Base-by-base conservation (phyloP, 495 filamentous ascomycete genomes). In the Neurospora africana region DNA sequence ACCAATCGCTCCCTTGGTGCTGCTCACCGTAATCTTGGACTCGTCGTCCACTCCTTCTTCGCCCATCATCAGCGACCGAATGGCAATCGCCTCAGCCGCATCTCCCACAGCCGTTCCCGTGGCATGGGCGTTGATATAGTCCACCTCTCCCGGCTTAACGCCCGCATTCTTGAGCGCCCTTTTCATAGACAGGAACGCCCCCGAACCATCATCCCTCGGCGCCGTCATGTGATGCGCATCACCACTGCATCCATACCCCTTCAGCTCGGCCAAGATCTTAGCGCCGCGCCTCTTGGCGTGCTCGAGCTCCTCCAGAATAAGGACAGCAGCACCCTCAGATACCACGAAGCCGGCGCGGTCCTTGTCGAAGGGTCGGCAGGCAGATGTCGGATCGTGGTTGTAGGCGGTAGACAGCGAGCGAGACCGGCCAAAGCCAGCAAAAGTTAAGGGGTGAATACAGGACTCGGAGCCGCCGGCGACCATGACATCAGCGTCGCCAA, bases 51-150 rank as follows among this genome's bases (percentile, higher is more conserved):
- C 86, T 0, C 93, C 94, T 8, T 90, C 87, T 4, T 89, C 84
- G 1, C 91, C 92, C 19, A 93, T 83, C 79, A 98, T 89, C 72
- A 99, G 79, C 0, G 85, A 77, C 72, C 90, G 90, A 77, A 98
- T 96, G 0, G 95, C 95, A 8, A 83, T 81, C 71, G 94, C 96
- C 80, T 99, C 95, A 0, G 95, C 95, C 2, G 87, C 86, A 82
- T 99, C 95, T 0, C 95, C 95, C 5, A 97, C 85, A 11, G 83
- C 74, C 1, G 95, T 99, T 9, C 90, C 92, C 1, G 95, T 98
- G 5, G 94, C 95, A 80, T 99, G 95, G 3, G 95, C 95, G 78
- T 98, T 99, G 77, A 99, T 87, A 79, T 99, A 99, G 77, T 94
- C 93, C 0, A 99, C 91, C 38, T 87, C 82, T 2, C 75, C 78